Conservation (phyloP, 2,329 filamentous ascomycete genomes). For the Penicillium freii region DNA sequence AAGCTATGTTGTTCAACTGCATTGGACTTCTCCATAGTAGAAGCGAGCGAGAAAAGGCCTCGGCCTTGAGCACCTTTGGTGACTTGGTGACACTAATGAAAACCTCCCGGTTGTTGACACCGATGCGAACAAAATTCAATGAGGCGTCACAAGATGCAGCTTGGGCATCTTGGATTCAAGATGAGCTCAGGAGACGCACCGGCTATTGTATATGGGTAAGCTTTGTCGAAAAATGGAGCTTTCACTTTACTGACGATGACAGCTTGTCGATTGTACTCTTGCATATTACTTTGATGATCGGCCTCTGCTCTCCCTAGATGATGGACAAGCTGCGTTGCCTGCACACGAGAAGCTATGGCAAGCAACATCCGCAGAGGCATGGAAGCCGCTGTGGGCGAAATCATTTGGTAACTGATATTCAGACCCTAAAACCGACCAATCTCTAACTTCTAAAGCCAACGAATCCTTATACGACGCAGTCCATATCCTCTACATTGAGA, state of each 20-base stretch:
- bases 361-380: conserved; percentile 33
- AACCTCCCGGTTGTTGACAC: conserved; percentile 23
- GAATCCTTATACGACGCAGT: conserved; percentile 45
- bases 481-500: conserved; percentile 51
- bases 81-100: conserved; percentile 30
- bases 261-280: conserved; percentile 46
- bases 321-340: conserved; percentile 42
- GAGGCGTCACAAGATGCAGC: conserved; percentile 14
- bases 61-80: conserved; percentile 27
- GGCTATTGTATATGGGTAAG: conserved; percentile 47
- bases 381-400: conserved; percentile 31
- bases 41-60: conserved; percentile 25
- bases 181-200: conserved; percentile 40
- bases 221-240: neutral
- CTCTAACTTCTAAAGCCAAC: conserved; percentile 19
- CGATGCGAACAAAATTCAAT: conserved; percentile 1
- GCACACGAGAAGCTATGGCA: conserved; percentile 45
- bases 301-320: conserved; percentile 40
- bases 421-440: neutral
- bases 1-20: conserved; percentile 34
- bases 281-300: conserved; percentile 40
- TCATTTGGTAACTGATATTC: conserved; percentile 19
- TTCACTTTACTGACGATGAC: neutral
- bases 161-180: conserved; percentile 41
- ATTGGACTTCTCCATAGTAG: conserved; percentile 33